Base-by-base conservation (phyloP, 192 early-diverging fungal genomes). In the Chytriomyces sp. region DNA sequence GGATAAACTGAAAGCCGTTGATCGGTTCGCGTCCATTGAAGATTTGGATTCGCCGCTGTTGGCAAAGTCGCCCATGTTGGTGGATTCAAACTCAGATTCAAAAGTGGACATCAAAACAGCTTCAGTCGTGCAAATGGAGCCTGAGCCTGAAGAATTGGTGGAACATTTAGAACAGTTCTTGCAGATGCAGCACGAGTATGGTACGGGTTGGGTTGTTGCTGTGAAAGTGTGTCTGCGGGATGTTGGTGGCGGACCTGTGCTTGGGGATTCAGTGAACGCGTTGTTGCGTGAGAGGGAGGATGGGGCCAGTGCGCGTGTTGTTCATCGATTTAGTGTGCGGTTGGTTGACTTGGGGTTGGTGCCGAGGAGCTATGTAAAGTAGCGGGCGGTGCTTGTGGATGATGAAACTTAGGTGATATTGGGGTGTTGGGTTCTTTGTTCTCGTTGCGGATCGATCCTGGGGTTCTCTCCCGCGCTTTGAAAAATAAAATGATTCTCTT, bases 11-110 rank as follows among this genome's bases (percentile, higher is more conserved):
- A 53, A 53, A 53, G 6, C 16, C 20, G n/a, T 53, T 20, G 68
- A 69, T 26, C 68, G 68, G n/a, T 53, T 69, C 49, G 68, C 68
- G 10, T 69, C 68, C 48, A 69, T 69, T 26, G 68, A 69, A 69
- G 65, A 67, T 16, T 45, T 67, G 13, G 18, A 18, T 10, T 8
- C 10, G 20, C 23, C 24, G 16, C 35, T 35, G 35, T 35, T 35
- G 35, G 8, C 65, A 45, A 18, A n/a, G 53, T n/a, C 16, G 16
- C 53, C 53, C 53, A 57, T 57, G 53, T 13, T 20, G 13, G 53
- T 57, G 16, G 53, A 57, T 20, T 11, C 11, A 16, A 13, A 11
- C 66, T 35, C 66, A 3, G 20, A 20, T 18, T 18, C 53, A 59
- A 11, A 24, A 2, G 23, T 63, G 10, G 48, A 13, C 7, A 2